Evolutionary conservation across 2,329 filamentous ascomycete species (phyloP).

Genomic region (Stemphylium vesicarium): DNA sequence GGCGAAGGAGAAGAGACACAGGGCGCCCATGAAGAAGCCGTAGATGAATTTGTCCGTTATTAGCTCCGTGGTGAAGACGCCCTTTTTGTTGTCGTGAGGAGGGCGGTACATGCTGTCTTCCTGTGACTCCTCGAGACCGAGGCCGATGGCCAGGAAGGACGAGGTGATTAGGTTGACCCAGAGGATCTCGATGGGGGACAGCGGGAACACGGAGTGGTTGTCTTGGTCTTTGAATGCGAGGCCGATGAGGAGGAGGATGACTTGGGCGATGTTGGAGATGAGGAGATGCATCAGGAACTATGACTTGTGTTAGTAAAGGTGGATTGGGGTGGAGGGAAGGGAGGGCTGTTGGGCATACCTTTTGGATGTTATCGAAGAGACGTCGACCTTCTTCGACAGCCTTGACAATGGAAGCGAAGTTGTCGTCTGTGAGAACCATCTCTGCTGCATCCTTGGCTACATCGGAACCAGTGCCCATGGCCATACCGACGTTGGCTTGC

Average conservation of each 20-base stretch:
- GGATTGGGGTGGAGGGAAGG: neutral
- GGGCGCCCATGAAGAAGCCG: slow-evolving; percentile 53
- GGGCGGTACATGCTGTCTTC: slow-evolving; percentile 55
- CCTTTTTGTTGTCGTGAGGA: slow-evolving; percentile 52
- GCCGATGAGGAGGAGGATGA: slow-evolving; percentile 55
- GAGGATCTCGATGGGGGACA: slow-evolving; percentile 56
- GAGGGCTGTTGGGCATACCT: slow-evolving; percentile 23
- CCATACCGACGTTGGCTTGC: slow-evolving; percentile 51
- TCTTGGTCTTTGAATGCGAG: slow-evolving; percentile 55
- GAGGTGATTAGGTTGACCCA: slow-evolving; percentile 58
- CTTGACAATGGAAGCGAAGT: slow-evolving; percentile 52
- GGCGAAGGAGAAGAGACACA: slow-evolving; percentile 54
- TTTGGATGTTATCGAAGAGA: slow-evolving; percentile 52
- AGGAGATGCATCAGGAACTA: slow-evolving; percentile 56
- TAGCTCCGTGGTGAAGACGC: slow-evolving; percentile 55
- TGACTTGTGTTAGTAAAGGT: neutral
- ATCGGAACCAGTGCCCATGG: slow-evolving; percentile 51
- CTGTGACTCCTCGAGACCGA: slow-evolving; percentile 55
- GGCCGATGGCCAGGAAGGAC: slow-evolving; percentile 56
- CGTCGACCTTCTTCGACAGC: slow-evolving; percentile 51
- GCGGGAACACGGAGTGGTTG: slow-evolving; percentile 53
- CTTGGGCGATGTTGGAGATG: slow-evolving; percentile 57
- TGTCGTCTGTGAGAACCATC: slow-evolving; percentile 52
- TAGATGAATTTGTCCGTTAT: slow-evolving; percentile 58
- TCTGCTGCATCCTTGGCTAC: slow-evolving; percentile 51